Conservation (phyloP, 179 eudicot genomes). For the Heliamphora pulchella region DNA sequence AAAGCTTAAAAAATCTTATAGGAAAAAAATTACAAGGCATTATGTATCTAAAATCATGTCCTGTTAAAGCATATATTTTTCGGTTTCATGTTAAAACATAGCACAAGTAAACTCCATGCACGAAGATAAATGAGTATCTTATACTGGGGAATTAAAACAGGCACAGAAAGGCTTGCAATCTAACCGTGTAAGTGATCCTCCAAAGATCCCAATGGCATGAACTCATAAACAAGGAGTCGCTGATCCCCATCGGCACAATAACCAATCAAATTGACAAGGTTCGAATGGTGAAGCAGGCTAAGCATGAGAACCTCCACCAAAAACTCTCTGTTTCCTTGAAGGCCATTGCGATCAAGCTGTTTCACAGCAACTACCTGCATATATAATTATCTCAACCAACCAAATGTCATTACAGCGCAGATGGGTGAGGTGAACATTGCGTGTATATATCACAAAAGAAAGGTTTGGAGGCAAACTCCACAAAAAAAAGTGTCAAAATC, state of each 20-base stretch:
- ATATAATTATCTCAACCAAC: slow-evolving; percentile 11
- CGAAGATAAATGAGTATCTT: background rate
- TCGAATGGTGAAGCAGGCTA: slow-evolving; percentile 77
- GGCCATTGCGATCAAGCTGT: slow-evolving; percentile 85
- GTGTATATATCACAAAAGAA: background rate
- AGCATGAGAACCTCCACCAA: slow-evolving; percentile 95
- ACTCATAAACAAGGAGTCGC: slow-evolving; percentile 43
- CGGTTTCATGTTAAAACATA: background rate
- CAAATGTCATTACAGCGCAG: slow-evolving; percentile 1
- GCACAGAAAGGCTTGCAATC: slow-evolving; percentile 13
- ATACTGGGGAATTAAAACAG: background rate
- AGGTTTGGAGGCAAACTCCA: background rate
- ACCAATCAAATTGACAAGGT: slow-evolving; percentile 83
- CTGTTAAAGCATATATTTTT: background rate
- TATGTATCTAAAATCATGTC: too few relatives aligned
- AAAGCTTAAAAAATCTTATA: background rate
- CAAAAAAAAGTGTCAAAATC: background rate
- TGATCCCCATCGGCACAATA: slow-evolving; percentile 79
- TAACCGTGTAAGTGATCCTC: slow-evolving; percentile 95
- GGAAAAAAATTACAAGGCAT: too few relatives aligned
- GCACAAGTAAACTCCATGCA: background rate
- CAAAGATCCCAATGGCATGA: slow-evolving; percentile 86
- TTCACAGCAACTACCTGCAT: slow-evolving; percentile 91
- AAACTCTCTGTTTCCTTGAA: slow-evolving; percentile 89
- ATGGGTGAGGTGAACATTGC: background rate